These are phyloP conservation scores for Naganishia sp. DNA, from an alignment of 1,284 basidiomycete genomes.

Conservation along the genomic window DNA sequence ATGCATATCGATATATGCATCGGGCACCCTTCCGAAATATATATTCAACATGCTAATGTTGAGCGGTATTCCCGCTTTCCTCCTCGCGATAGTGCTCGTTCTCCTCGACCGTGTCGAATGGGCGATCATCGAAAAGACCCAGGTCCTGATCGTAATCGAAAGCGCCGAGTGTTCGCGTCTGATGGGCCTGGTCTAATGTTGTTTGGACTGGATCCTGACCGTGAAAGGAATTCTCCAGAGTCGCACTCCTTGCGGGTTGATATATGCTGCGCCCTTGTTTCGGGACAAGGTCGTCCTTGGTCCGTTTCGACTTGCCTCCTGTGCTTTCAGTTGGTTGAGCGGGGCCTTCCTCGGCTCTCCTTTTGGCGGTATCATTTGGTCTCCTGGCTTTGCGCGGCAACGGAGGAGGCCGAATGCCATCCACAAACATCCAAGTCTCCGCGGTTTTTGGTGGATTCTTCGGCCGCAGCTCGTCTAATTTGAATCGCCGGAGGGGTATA, in stretches of 20 bases:
- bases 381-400: slow-evolving; percentile 13
- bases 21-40: no score
- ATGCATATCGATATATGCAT: neutral
- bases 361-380: slow-evolving; percentile 24
- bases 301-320: slow-evolving; percentile 9
- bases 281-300: neutral
- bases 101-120: slow-evolving; percentile 17
- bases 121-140: slow-evolving; percentile 5
- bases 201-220: neutral
- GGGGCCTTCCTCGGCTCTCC: slow-evolving; percentile 6
- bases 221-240: no score
- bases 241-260: neutral
- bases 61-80: neutral
- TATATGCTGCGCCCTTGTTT: neutral
- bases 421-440: slow-evolving; percentile 31
- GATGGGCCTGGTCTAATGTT: neutral
- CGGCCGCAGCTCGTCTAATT: slow-evolving; percentile 27
- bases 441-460: slow-evolving; percentile 28
- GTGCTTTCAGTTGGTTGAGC: neutral
- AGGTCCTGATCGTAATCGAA: slow-evolving; percentile 15
- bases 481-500: slow-evolving; percentile 29
- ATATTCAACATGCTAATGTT: neutral
- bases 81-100: slow-evolving; percentile 12
- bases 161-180: neutral
- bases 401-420: slow-evolving; percentile 23